These are phyloP conservation scores for Alloascoidea hylecoeti DNA, from an alignment of 805 yeast genomes.

Conservation along the genomic window DNA sequence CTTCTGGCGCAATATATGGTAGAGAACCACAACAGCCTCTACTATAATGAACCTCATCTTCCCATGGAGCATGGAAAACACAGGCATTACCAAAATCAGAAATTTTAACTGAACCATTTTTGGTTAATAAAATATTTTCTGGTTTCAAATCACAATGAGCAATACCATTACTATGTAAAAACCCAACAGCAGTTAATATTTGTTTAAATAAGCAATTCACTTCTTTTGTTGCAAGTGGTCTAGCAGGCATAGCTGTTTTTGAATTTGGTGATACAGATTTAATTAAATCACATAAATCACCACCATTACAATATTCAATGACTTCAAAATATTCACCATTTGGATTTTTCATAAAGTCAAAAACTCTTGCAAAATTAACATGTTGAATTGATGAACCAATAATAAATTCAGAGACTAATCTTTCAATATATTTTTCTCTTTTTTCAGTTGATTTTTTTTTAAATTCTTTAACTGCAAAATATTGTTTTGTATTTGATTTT, in stretches of 20 bases:
- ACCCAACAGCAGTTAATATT: constrained; percentile 64
- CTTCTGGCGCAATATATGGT: constrained; percentile 88
- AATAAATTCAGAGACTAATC: constrained; percentile 84
- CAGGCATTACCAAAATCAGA: constrained; percentile 88
- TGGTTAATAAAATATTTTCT: constrained; percentile 65
- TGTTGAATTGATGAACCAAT: constrained; percentile 67
- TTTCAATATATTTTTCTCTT: constrained; percentile 40
- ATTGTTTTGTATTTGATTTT: constrained; percentile 23
- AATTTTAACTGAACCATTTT: constrained; percentile 51
- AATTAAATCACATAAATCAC: constrained; percentile 56
- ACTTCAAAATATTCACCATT: constrained; percentile 70
- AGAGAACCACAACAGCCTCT: constrained; percentile 76
- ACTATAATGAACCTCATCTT: constrained; percentile 49
- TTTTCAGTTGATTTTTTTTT: constrained; percentile 46
- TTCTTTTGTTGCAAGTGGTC: too few relatives aligned
- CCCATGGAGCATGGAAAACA: constrained; percentile 88
- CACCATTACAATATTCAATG: constrained; percentile 92
- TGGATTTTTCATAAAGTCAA: constrained; percentile 67
- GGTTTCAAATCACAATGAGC: constrained; percentile 91
- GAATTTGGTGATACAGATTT: constrained; percentile 35
- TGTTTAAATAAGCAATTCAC: constrained; percentile 88
- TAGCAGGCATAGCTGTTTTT: constrained; percentile 42
- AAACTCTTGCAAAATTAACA: constrained; percentile 62
- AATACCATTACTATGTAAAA: constrained; percentile 84
- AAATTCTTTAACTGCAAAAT: constrained; percentile 70